These are phyloP conservation scores for Leptomonas pyrrhocoris DNA, from an alignment of 208 protist species.

Conservation along the genomic window DNA sequence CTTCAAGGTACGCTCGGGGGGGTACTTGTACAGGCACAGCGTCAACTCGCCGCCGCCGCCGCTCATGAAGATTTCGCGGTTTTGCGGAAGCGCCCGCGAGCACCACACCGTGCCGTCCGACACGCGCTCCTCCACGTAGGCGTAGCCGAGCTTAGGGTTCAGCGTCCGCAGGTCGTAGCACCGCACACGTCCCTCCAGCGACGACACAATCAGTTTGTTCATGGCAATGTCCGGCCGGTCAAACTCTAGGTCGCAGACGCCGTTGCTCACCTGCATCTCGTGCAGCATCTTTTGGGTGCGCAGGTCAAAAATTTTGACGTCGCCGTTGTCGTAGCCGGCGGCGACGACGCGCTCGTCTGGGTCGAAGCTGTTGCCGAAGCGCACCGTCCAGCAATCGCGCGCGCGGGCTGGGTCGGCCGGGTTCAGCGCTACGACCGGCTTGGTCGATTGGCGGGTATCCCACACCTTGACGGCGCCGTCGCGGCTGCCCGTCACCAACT, in stretches of 20 bases:
- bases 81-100: constrained; percentile 86
- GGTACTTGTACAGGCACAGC: constrained; percentile 92
- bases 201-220: constrained; percentile 94
- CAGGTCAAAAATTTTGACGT: constrained; percentile 96
- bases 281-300: constrained; percentile 88
- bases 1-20: constrained; percentile 75
- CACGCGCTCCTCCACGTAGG: constrained; percentile 86
- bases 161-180: constrained; percentile 91
- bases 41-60: constrained; percentile 87
- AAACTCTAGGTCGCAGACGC: constrained; percentile 92
- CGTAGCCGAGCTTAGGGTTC: constrained; percentile 86
- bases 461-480: constrained; percentile 94
- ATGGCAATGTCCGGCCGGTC: constrained; percentile 92
- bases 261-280: constrained; percentile 94
- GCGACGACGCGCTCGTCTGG: constrained; percentile 89
- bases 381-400: constrained; percentile 94
- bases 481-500: constrained; percentile 86
- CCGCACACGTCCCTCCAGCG: constrained; percentile 84
- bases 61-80: constrained; percentile 91
- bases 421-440: constrained; percentile 85
- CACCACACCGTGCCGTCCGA: constrained; percentile 89
- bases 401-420: constrained; percentile 60
- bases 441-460: constrained; percentile 89
- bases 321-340: constrained; percentile 96
- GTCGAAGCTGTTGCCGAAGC: constrained; percentile 92